A percentile compares a stretch with the other conserved stretches of the same genome.
Conservation (phyloP, 2,329 filamentous ascomycete species). For the Aureobasidium sp. region DNA sequence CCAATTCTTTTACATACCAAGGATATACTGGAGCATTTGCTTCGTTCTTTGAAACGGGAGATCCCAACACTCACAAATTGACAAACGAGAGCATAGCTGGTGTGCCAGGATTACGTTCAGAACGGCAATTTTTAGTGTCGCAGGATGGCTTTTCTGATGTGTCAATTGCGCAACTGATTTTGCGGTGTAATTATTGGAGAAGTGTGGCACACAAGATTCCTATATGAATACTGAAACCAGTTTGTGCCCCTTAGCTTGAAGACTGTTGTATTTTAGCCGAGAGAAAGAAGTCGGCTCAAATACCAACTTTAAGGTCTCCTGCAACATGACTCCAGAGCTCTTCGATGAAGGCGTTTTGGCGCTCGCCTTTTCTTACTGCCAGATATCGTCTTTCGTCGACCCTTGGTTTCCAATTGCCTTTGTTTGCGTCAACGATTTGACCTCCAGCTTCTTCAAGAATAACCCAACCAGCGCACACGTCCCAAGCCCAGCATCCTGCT, state of each 20-base stretch:
- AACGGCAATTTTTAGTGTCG: constrained; percentile 47
- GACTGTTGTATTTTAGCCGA: not conserved
- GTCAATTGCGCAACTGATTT: constrained; percentile 34
- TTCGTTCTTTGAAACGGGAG: constrained; percentile 53
- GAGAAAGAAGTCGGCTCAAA: not conserved
- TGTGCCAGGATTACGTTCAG: constrained; percentile 39
- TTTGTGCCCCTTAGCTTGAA: not conserved
- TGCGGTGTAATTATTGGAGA: constrained; percentile 50
- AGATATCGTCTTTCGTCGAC: constrained; percentile 53
- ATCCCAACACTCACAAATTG: constrained; percentile 52
- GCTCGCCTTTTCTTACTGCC: constrained; percentile 39
- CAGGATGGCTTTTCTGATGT: constrained; percentile 40
- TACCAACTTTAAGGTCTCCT: constrained; percentile 39
- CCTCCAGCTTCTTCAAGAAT: constrained; percentile 70
- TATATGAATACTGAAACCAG: constrained; percentile 23
- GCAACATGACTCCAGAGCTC: constrained; percentile 43
- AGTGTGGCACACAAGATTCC: constrained; percentile 41
- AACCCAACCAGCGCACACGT: constrained; percentile 75
- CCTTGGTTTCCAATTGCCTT: constrained; percentile 58
- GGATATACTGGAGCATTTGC: constrained; percentile 54
- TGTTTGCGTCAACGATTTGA: constrained; percentile 64
- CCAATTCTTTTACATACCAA: constrained; percentile 48
- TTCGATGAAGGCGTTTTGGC: constrained; percentile 40
- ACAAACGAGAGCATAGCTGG: constrained; percentile 38
- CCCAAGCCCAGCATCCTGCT: constrained; percentile 78